A percentile compares a stretch with the other conserved stretches of the same genome.
Conservation (phyloP, 2,329 filamentous ascomycete genomes). For the Aspergillus sp. region DNA sequence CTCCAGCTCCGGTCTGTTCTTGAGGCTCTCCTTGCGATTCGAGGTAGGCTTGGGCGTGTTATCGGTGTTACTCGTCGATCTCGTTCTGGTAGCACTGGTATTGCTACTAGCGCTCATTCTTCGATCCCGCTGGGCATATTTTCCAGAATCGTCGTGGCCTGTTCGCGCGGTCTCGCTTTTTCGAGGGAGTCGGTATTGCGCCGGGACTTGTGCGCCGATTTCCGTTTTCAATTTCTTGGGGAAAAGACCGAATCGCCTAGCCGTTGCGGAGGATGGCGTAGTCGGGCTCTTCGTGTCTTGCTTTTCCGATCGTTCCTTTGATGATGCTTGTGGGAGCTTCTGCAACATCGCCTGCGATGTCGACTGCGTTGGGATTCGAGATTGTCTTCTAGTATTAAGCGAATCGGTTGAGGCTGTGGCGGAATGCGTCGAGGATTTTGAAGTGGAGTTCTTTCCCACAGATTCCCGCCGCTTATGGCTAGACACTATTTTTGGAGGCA, state of each 20-base stretch:
- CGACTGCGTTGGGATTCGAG: conserved; percentile 25
- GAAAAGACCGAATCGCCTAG: conserved; percentile 72
- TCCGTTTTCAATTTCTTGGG: conserved; percentile 62
- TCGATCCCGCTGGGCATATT: conserved; percentile 40
- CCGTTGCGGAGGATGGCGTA: conserved; percentile 15
- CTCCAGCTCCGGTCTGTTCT: conserved; percentile 35
- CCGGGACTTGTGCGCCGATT: conserved; percentile 40
- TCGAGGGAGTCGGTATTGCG: conserved; percentile 53
- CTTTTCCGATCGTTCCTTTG: conserved; percentile 21
- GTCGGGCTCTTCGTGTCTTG: conserved; percentile 23
- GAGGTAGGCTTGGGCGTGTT: conserved; percentile 29
- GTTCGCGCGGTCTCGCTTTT: conserved; percentile 89
- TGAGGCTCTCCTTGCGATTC: conserved; percentile 36
- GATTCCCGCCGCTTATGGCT: conserved; percentile 48
- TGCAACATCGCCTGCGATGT: conserved; percentile 25
- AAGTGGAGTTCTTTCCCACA: conserved; percentile 38
- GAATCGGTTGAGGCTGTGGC: conserved; percentile 33
- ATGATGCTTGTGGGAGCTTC: conserved; percentile 32
- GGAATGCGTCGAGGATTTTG: conserved; percentile 25
- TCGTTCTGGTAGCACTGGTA: conserved; percentile 27
- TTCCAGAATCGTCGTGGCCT: conserved; percentile 66
- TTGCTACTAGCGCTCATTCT: conserved; percentile 37
- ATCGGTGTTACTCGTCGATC: conserved; percentile 35
- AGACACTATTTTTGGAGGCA: conserved; percentile 41
- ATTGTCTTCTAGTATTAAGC: conserved; percentile 26